A percentile compares a stretch with the other conserved stretches of the same genome.
phyloP scores from a whole-genome alignment of 2,329 filamentous ascomycete genomes.

The Fusarium guadeloupense region DNA sequence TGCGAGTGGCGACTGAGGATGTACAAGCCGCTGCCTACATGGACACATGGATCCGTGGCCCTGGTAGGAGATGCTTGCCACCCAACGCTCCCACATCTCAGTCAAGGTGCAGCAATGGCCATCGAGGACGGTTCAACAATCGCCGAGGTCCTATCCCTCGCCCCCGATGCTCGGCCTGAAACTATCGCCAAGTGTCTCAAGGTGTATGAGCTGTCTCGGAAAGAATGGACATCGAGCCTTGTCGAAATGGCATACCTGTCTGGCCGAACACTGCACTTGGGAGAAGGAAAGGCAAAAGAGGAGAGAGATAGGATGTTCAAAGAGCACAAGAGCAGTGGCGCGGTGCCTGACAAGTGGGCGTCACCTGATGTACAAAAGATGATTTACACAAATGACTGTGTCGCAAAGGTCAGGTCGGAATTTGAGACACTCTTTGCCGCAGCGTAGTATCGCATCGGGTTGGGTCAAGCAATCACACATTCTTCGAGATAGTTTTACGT shows the following conservation, averaged over 20 bases:
- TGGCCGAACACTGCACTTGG: constrained; percentile 65
- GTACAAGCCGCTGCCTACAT: constrained; percentile 69
- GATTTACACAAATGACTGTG: constrained; percentile 72
- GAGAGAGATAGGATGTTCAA: constrained; percentile 67
- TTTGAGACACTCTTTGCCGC: constrained; percentile 37
- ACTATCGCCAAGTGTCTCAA: constrained; percentile 41
- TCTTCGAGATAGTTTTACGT: neutral
- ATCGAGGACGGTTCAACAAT: constrained; percentile 69
- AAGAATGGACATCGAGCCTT: constrained; percentile 41
- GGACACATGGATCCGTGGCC: constrained; percentile 64
- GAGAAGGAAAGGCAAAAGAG: constrained; percentile 66
- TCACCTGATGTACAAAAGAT: constrained; percentile 74
- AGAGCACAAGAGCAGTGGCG: constrained; percentile 59
- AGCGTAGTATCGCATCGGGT: constrained; percentile 19
- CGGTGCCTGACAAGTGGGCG: constrained; percentile 74
- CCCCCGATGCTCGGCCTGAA: constrained; percentile 34
- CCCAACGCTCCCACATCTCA: constrained; percentile 73
- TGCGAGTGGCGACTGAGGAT: constrained; percentile 73
- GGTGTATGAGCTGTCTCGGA: constrained; percentile 41
- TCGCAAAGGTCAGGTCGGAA: constrained; percentile 52
- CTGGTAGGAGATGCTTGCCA: constrained; percentile 73
- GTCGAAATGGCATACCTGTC: constrained; percentile 41
- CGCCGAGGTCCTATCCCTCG: constrained; percentile 36
- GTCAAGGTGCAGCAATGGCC: constrained; percentile 73
- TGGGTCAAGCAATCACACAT: neutral